Percentiles rank a stretch among this genome's conserved stretches.
These are phyloP conservation scores for Colletotrichum euphorbiae DNA, from an alignment of 2,329 filamentous ascomycete species.

Conservation along the genomic window DNA sequence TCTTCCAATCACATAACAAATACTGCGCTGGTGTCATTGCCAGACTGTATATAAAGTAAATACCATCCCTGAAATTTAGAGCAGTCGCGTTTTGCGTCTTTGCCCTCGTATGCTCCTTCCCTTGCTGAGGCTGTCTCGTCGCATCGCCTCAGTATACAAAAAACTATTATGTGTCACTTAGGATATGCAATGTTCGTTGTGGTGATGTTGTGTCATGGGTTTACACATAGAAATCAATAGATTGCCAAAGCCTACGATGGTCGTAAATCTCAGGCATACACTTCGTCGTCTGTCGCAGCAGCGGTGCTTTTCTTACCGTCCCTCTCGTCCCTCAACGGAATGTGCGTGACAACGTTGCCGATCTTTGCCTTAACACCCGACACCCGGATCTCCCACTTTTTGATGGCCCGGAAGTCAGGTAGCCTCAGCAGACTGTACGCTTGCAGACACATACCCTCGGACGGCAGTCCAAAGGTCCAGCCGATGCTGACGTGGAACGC, in stretches of 20 bases:
- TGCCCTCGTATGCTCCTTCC: background rate
- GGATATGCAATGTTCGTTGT: background rate
- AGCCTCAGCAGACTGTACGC: conserved; percentile 49
- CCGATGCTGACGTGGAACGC: conserved; percentile 91
- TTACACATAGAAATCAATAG: too few species aligned
- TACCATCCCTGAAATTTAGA: background rate
- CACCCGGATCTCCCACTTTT: conserved; percentile 63
- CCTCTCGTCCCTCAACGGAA: conserved; percentile 50
- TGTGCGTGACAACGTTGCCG: conserved; percentile 73
- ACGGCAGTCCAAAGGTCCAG: conserved; percentile 76
- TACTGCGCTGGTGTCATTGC: background rate
- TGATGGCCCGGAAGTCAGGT: conserved; percentile 46
- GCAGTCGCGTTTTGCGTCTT: too few species aligned
- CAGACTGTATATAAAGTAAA: conserved; percentile 22
- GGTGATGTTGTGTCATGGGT: background rate
- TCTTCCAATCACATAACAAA: background rate
- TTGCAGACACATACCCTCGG: conserved; percentile 52
- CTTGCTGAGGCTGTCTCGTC: background rate
- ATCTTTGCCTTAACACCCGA: conserved; percentile 78
- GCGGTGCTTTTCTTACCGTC: background rate
- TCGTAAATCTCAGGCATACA: conserved; percentile 3
- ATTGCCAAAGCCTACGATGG: too few species aligned
- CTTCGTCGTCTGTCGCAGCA: background rate
- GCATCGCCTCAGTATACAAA: too few species aligned
- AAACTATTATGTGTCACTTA: too few species aligned